Percentiles rank a stretch among this genome's conserved stretches.
Evolutionary conservation across 768 basidiomycete genomes (phyloP).

Genomic region (Boletus rex-veris): DNA sequence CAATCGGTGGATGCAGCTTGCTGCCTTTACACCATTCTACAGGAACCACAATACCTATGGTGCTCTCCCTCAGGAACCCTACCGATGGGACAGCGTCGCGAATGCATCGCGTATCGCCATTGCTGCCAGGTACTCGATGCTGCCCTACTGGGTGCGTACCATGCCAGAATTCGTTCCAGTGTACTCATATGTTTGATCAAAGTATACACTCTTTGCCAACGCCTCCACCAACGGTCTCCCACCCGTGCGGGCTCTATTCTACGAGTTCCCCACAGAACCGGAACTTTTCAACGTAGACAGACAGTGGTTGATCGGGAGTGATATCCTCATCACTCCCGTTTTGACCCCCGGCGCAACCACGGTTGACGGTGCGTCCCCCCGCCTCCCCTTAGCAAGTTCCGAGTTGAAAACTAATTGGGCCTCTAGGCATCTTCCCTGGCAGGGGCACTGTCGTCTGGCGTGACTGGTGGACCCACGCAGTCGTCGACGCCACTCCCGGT

Average conservation of each 20-base stretch:
- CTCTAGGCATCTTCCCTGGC: constrained; percentile 61
- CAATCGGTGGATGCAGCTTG: constrained; percentile 4
- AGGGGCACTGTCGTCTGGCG: constrained; percentile 58
- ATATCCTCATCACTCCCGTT: constrained; percentile 76
- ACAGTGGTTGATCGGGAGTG: constrained; percentile 70
- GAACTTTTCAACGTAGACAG: constrained; percentile 57
- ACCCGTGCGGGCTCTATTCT: constrained; percentile 72
- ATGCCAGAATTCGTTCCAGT: not conserved
- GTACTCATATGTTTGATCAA: constrained; percentile 1
- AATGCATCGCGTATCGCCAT: constrained; percentile 71
- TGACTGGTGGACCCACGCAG: constrained; percentile 69
- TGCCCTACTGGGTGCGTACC: constrained; percentile 73
- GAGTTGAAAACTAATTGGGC: not conserved
- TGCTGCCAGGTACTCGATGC: constrained; percentile 60
- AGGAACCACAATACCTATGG: constrained; percentile 44
- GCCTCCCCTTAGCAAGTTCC: not conserved
- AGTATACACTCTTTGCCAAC: constrained; percentile 75
- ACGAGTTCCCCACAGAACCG: constrained; percentile 70
- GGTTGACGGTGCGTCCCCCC: constrained; percentile 50
- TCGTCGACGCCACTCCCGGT: constrained; percentile 41
- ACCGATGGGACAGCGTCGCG: constrained; percentile 77
- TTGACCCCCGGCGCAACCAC: constrained; percentile 62
- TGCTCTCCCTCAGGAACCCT: constrained; percentile 76
- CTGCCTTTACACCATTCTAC: constrained; percentile 2
- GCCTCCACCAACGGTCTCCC: constrained; percentile 64